Percentiles rank a stretch among this genome's conserved stretches.
Conservation (phyloP, 768 basidiomycete species). For the Cystobasidium onofrii region DNA sequence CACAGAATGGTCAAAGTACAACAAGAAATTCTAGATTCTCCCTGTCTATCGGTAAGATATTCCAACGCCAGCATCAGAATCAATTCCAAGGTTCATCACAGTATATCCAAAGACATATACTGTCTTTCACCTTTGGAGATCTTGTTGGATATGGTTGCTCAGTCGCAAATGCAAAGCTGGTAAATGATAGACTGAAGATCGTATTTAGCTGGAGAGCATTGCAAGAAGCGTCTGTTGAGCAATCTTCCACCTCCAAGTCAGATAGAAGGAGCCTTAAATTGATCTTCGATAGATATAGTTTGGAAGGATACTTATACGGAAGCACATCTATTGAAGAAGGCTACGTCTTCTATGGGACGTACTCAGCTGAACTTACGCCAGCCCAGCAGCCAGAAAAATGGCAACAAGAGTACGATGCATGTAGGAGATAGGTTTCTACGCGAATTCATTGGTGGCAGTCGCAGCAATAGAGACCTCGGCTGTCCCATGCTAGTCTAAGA, state of each 20-base stretch:
- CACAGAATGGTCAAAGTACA: neutral
- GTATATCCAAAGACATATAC: neutral
- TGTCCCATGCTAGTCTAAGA: too few species aligned
- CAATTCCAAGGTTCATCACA: neutral
- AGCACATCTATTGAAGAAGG: neutral
- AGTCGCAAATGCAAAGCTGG: neutral
- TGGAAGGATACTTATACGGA: neutral
- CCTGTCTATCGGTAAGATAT: neutral
- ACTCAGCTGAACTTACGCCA: neutral
- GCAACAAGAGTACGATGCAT: too few species aligned
- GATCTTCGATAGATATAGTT: neutral
- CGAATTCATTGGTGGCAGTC: too few species aligned
- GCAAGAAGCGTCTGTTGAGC: neutral
- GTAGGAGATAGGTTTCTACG: too few species aligned
- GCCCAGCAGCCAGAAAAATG: too few species aligned
- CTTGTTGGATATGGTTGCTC: neutral
- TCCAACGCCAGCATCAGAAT: neutral
- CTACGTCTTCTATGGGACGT: neutral
- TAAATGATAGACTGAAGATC: neutral
- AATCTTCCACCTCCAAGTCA: too few species aligned
- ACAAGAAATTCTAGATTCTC: neutral
- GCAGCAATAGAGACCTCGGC: too few species aligned
- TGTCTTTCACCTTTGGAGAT: neutral
- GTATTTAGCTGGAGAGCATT: neutral
- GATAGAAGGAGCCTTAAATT: neutral